A percentile compares a stretch with the other conserved stretches of the same genome.
Conservation (phyloP, 1,284 basidiomycete genomes). For the Exobasidium cylindrosporum region DNA sequence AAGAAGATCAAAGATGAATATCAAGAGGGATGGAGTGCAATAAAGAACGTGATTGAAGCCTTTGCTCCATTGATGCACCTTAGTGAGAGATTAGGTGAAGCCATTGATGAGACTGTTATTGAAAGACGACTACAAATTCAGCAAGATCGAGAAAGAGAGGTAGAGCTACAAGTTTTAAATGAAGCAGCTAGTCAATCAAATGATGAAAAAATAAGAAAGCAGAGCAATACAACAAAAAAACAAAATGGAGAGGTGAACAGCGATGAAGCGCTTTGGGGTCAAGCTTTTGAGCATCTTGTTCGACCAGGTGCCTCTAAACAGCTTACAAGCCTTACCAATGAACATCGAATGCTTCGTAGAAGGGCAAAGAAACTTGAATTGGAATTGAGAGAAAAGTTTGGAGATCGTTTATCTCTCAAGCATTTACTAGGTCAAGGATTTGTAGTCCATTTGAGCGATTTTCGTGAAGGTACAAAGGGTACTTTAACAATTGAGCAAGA, state of each 20-base stretch:
- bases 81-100: slow-evolving; percentile 30
- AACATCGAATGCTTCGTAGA: slow-evolving; percentile 26
- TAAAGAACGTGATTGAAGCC: slow-evolving; percentile 17
- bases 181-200: slow-evolving; percentile 6
- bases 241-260: slow-evolving; percentile 2
- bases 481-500: slow-evolving; percentile 15
- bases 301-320: slow-evolving; percentile 36
- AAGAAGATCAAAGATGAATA: not conserved
- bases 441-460: slow-evolving; percentile 40
- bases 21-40: not conserved
- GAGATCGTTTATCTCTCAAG: slow-evolving; percentile 32
- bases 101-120: slow-evolving; percentile 53
- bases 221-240: slow-evolving; percentile 7
- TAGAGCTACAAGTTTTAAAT: slow-evolving; percentile 1
- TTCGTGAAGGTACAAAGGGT: not conserved
- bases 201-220: not conserved
- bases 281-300: slow-evolving; percentile 48
- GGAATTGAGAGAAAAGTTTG: slow-evolving; percentile 24
- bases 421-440: slow-evolving; percentile 47
- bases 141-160: slow-evolving; percentile 27
- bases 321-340: slow-evolving; percentile 25
- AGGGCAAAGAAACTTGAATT: slow-evolving; percentile 28
- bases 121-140: slow-evolving; percentile 37
- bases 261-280: slow-evolving; percentile 32
- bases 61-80: slow-evolving; percentile 24